Percentiles rank a stretch among this genome's conserved stretches.
Evolutionary conservation across 495 filamentous ascomycete genomes (phyloP).

Genomic region (Collariella sp.): DNA sequence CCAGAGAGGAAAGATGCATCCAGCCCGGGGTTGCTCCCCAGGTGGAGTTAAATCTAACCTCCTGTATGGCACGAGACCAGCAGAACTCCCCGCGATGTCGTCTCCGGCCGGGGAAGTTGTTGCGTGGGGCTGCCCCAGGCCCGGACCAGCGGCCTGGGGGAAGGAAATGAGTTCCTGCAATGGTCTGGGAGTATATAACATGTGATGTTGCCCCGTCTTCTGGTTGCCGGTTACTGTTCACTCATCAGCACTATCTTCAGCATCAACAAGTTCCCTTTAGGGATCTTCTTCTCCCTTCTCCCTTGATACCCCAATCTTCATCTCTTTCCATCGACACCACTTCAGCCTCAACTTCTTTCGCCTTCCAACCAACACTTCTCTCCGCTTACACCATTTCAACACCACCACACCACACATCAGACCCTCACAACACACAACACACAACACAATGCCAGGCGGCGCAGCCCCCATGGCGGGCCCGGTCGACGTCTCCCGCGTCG

Average conservation of each 20-base stretch:
- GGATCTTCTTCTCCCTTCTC: too few relatives aligned
- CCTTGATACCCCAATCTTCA: too few relatives aligned
- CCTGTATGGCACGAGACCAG: not conserved
- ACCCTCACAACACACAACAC: not conserved
- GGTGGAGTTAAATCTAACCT: not conserved
- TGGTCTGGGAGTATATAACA: not conserved
- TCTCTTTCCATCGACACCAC: not conserved
- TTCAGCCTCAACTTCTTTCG: not conserved
- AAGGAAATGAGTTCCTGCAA: not conserved
- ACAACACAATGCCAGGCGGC: slow-evolving; percentile 16
- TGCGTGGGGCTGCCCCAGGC: not conserved
- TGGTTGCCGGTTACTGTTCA: not conserved
- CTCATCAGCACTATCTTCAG: too few relatives aligned
- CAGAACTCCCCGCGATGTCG: not conserved
- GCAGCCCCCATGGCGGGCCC: slow-evolving; percentile 15
- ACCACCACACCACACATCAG: not conserved
- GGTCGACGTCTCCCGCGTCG: slow-evolving; percentile 40
- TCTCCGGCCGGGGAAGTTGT: slow-evolving; percentile 6
- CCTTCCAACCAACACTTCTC: not conserved
- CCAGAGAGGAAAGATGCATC: not conserved
- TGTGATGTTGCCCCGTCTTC: not conserved
- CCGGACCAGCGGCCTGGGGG: not conserved
- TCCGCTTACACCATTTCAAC: not conserved
- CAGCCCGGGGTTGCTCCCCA: not conserved
- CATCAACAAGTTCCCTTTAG: too few relatives aligned